phyloP scores from a whole-genome alignment of 148 eudicot genomes.

The Camellia granthamiana region DNA sequence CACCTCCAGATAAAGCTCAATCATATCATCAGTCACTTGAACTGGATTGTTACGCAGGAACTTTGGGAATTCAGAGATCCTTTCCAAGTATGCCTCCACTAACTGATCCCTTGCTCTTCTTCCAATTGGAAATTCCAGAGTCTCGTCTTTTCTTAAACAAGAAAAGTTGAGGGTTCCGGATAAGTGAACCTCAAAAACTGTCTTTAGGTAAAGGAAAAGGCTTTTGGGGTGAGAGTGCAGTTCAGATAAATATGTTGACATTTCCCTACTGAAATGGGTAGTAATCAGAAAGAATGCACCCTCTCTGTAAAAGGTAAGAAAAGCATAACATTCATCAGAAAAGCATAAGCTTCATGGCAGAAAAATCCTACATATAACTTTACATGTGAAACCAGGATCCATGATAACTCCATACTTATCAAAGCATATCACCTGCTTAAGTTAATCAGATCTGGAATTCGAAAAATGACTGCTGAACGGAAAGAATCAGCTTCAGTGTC shows the following conservation, averaged over 20 bases:
- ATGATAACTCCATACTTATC: neutral
- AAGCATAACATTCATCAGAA: conserved; percentile 6
- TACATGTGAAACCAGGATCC: conserved; percentile 8
- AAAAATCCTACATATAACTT: neutral
- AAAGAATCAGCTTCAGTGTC: conserved; percentile 50
- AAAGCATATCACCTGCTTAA: conserved; percentile 62
- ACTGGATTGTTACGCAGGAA: conserved; percentile 53
- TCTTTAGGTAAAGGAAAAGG: conserved; percentile 87
- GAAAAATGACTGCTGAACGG: conserved; percentile 60
- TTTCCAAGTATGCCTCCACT: conserved; percentile 52
- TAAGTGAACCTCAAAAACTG: conserved; percentile 77
- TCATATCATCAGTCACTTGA: conserved; percentile 74
- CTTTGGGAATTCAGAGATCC: conserved; percentile 57
- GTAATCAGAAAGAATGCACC: conserved; percentile 61
- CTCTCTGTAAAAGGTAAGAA: conserved; percentile 50
- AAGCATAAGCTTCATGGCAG: conserved; percentile 5
- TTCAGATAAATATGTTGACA: conserved; percentile 43
- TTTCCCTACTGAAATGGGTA: conserved; percentile 55
- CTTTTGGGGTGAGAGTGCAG: conserved; percentile 65
- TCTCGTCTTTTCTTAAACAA: conserved; percentile 35
- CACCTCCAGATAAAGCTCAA: conserved; percentile 86
- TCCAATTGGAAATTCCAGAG: conserved; percentile 29
- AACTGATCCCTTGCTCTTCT: conserved; percentile 42
- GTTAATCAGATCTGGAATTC: conserved; percentile 58
- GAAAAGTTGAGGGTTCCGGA: conserved; percentile 64